Percentiles rank a stretch among this genome's conserved stretches.
Evolutionary conservation across 2,329 filamentous ascomycete species (phyloP).

Genomic region (Byssothecium circinans): DNA sequence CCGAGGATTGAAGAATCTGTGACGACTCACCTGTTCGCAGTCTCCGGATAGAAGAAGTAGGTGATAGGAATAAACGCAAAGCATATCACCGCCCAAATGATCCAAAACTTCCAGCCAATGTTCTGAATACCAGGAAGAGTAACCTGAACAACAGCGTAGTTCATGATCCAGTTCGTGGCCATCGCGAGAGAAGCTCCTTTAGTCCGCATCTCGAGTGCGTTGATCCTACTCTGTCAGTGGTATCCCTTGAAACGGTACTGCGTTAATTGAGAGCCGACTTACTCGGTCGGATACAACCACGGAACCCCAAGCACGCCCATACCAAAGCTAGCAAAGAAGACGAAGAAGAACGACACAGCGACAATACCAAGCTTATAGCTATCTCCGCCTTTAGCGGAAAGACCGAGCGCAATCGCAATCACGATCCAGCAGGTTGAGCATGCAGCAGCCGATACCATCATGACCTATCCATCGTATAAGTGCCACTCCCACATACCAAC

Average conservation of each 20-base stretch:
- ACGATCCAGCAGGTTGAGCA: slow-evolving; percentile 54
- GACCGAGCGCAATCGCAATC: slow-evolving; percentile 50
- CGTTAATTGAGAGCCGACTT: not conserved
- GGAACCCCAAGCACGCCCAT: slow-evolving; percentile 40
- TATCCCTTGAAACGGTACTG: not conserved
- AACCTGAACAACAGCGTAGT: slow-evolving; percentile 37
- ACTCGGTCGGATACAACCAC: slow-evolving; percentile 40
- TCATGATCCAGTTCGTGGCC: slow-evolving; percentile 39
- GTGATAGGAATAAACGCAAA: slow-evolving; percentile 55
- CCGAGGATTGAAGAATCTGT: not conserved
- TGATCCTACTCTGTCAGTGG: slow-evolving; percentile 21
- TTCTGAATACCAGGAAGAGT: slow-evolving; percentile 43
- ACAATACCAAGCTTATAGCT: slow-evolving; percentile 51
- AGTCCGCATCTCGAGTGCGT: slow-evolving; percentile 39
- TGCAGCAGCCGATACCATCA: slow-evolving; percentile 53
- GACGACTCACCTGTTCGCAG: slow-evolving; percentile 35
- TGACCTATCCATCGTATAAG: slow-evolving; percentile 32
- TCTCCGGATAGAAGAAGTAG: slow-evolving; percentile 58
- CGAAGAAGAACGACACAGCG: slow-evolving; percentile 49
- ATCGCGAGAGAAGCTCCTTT: slow-evolving; percentile 40
- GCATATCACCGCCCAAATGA: slow-evolving; percentile 59
- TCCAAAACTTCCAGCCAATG: slow-evolving; percentile 57
- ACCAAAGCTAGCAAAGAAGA: slow-evolving; percentile 40
- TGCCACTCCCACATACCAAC: not conserved
- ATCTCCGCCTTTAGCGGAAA: slow-evolving; percentile 47